Evolutionary conservation across 768 basidiomycete genomes (phyloP), one percentile per base, ranked within the genome.

Genomic region (Pleurotus eryngii): DNA sequence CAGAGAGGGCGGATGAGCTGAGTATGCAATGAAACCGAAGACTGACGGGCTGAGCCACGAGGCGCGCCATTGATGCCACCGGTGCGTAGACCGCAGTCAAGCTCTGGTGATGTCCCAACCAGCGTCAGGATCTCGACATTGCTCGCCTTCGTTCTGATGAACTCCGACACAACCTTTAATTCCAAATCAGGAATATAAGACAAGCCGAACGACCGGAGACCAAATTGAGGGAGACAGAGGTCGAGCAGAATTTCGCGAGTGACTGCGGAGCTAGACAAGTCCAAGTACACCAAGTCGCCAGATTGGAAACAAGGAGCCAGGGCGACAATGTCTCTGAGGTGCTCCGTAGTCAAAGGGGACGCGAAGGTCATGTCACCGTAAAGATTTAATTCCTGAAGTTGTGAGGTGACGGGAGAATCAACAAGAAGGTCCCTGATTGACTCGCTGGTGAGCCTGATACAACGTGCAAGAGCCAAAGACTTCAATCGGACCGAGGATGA

Each of bases 71-170:
- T 63, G 6, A 72, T 67, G 9, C 71, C 64, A 18, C 67, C 72
- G 53, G 75, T 59, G 46, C 80, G 69, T 61, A 74, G 59, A 53
- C 81, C 78, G 68, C 82, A 81, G 64, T 87, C 81, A 47, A 95
- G 76, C 67, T 95, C 84, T 54, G 90, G 84, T 0, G 88, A 85
- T 6, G 90, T 91, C 59, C 83, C 78, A 20, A 89, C 75, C 18
- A 98, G 74, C 0, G 95, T 90, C 51, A 98, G 78, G 11, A 98
- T 79, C 76, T 98, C 97, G 55, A 95, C 85, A 60, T 87, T 84
- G 4, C 77, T 74, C 0, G 92, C 87, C 61, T 87, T 89, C 20
- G 68, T 72, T 57, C 75, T 71, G 49, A 98, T 61, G 71, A 98
- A 95, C 12, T 80, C 72, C 5, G 87, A 72, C 55, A 98, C 76